These are phyloP conservation scores for Dujonia santamariae DNA, from an alignment of 1,139 yeast genomes.

Conservation along the genomic window DNA sequence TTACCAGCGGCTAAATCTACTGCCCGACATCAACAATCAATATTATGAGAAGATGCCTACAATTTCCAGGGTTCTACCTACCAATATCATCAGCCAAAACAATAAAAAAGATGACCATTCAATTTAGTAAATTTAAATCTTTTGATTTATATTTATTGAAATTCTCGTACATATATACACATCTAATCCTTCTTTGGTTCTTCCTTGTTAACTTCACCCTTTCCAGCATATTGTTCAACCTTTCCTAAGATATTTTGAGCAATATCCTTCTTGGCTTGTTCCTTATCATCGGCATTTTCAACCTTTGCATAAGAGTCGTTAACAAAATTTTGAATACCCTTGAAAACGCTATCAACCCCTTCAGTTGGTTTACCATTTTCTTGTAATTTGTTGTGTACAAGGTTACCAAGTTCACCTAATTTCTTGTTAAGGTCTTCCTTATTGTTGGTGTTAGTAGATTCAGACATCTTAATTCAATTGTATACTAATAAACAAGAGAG, in stretches of 20 bases:
- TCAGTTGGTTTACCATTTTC: conserved; percentile 7
- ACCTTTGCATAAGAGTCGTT: conserved; percentile 9
- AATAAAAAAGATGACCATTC: too few species aligned
- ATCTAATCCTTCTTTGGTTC: conserved; percentile 7
- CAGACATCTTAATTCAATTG: conserved; percentile 4
- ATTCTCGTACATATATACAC: too few species aligned
- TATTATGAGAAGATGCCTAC: too few species aligned
- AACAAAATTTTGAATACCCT: conserved; percentile 6
- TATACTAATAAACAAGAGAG: neutral
- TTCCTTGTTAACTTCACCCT: conserved; percentile 12
- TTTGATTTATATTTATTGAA: too few species aligned
- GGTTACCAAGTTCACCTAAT: conserved; percentile 26
- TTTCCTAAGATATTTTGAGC: conserved; percentile 15
- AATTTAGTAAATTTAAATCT: too few species aligned
- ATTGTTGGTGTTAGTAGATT: conserved; percentile 2
- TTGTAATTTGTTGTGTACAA: conserved; percentile 11
- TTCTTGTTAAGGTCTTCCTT: conserved; percentile 6
- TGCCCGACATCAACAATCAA: too few species aligned
- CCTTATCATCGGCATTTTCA: conserved; percentile 9
- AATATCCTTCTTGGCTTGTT: conserved; percentile 8
- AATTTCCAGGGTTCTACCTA: too few species aligned
- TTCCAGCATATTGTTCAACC: conserved; percentile 13
- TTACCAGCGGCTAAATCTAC: too few species aligned
- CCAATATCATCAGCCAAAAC: too few species aligned
- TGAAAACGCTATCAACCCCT: conserved; percentile 8